Evolutionary conservation across 179 eudicot species (phyloP).

Genomic region (Silene noctiflora): DNA sequence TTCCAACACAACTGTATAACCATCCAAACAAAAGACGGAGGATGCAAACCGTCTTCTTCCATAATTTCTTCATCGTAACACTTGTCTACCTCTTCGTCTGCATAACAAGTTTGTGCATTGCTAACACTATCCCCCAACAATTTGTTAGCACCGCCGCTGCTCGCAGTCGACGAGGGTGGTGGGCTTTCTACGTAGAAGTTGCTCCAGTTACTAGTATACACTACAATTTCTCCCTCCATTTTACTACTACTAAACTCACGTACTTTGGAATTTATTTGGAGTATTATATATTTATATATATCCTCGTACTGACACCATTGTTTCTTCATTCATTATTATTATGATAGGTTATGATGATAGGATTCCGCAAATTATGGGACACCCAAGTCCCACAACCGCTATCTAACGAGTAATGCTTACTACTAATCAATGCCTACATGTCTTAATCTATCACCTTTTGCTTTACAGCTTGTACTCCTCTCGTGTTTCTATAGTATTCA

Average conservation of each 20-base stretch:
- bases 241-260: neutral
- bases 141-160: conserved; percentile 21
- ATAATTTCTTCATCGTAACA: conserved; percentile 16
- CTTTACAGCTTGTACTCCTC: no score
- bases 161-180: conserved; percentile 45
- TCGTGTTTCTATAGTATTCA: no score
- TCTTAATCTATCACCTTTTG: no score
- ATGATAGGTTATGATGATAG: neutral
- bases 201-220: conserved; percentile 25
- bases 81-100: conserved; percentile 10
- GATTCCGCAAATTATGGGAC: neutral
- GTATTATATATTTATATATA: no score
- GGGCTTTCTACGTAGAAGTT: conserved; percentile 77
- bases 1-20: conserved; percentile 65
- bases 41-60: conserved; percentile 1
- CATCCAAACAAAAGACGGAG: conserved; percentile 45
- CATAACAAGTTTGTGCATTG: neutral
- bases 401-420: neutral
- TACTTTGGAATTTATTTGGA: no score
- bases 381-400: no score
- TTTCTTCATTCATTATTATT: no score
- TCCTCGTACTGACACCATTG: no score
- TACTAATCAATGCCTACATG: neutral
- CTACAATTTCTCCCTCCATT: conserved; percentile 42
- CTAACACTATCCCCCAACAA: neutral